Percentiles rank a stretch among this genome's conserved stretches.
These are phyloP conservation scores for Exophiala oligosperma DNA, from an alignment of 2,329 filamentous ascomycete species.

Conservation along the genomic window DNA sequence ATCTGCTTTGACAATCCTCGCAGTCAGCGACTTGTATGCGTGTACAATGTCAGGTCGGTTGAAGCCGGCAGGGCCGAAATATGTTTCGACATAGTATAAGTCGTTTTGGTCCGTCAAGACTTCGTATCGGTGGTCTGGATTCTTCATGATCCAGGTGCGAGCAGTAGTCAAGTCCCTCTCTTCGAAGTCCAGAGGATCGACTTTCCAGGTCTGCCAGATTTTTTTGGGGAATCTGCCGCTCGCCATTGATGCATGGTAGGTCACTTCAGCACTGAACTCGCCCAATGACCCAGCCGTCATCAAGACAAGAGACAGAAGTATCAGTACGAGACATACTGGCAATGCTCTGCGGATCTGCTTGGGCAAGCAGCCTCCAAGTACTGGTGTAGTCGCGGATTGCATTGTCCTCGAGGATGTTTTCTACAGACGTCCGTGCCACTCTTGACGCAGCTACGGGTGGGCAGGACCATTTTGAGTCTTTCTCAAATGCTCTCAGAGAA, in stretches of 20 bases:
- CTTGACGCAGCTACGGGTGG: not conserved
- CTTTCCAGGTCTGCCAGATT: conserved; percentile 78
- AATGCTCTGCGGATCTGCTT: conserved; percentile 52
- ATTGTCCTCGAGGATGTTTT: not conserved
- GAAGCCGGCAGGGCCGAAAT: conserved; percentile 65
- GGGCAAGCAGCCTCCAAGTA: conserved; percentile 35
- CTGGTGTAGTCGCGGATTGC: not conserved
- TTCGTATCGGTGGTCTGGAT: conserved; percentile 67
- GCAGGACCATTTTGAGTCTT: no score
- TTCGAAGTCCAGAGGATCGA: conserved; percentile 66
- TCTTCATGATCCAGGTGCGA: conserved; percentile 65
- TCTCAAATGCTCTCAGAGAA: no score
- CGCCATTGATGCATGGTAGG: conserved; percentile 13
- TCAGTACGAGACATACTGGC: conserved; percentile 47
- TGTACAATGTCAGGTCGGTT: conserved; percentile 67
- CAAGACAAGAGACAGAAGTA: conserved; percentile 49
- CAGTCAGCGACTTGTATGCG: conserved; percentile 60
- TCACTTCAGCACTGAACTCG: conserved; percentile 28
- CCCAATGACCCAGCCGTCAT: conserved; percentile 44
- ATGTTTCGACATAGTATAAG: conserved; percentile 65
- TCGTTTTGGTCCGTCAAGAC: conserved; percentile 70
- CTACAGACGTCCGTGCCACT: not conserved
- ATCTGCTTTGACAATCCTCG: conserved; percentile 68
- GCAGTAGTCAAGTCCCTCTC: conserved; percentile 61
- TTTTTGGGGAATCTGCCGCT: conserved; percentile 59